A percentile compares a stretch with the other conserved stretches of the same genome.
Conservation (phyloP, 768 basidiomycete species). For the Dioszegia crocea region DNA sequence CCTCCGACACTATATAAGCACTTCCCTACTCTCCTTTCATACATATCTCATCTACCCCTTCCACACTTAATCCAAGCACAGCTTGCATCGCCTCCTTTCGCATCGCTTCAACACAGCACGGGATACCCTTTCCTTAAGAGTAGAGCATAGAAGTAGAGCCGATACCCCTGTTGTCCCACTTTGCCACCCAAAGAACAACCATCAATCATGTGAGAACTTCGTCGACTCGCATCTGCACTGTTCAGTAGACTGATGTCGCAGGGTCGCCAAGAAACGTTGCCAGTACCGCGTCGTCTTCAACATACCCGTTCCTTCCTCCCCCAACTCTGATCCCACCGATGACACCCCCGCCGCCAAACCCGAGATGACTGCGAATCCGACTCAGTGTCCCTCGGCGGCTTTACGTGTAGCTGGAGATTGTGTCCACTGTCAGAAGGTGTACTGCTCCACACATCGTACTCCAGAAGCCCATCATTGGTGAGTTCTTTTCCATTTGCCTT, state of each 20-base stretch:
- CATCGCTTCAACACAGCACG: background rate
- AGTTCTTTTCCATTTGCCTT: conserved; percentile 15
- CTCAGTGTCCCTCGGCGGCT: conserved; percentile 45
- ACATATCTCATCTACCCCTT: background rate
- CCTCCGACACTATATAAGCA: background rate
- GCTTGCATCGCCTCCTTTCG: conserved; percentile 1
- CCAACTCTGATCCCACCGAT: conserved; percentile 6
- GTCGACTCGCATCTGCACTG: background rate
- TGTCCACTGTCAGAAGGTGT: conserved; percentile 41
- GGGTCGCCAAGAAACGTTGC: conserved; percentile 49
- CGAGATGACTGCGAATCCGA: conserved; percentile 42
- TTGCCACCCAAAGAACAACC: background rate
- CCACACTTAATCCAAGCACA: background rate
- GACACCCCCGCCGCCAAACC: conserved; percentile 27
- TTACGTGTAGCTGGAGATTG: conserved; percentile 45
- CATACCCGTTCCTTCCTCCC: conserved; percentile 37
- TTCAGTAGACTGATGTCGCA: conserved; percentile 10
- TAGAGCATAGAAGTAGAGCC: conserved; percentile 5
- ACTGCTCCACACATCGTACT: conserved; percentile 44
- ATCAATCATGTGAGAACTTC: conserved; percentile 8
- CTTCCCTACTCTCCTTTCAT: conserved; percentile 1
- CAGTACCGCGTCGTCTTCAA: conserved; percentile 47
- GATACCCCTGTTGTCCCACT: background rate
- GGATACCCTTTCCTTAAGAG: no score
- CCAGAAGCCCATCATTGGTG: conserved; percentile 49